Evolutionary conservation across 2,329 filamentous ascomycete genomes (phyloP), one percentile per base, ranked within the genome.

Genomic region (Cordyceps fumosorosea): DNA sequence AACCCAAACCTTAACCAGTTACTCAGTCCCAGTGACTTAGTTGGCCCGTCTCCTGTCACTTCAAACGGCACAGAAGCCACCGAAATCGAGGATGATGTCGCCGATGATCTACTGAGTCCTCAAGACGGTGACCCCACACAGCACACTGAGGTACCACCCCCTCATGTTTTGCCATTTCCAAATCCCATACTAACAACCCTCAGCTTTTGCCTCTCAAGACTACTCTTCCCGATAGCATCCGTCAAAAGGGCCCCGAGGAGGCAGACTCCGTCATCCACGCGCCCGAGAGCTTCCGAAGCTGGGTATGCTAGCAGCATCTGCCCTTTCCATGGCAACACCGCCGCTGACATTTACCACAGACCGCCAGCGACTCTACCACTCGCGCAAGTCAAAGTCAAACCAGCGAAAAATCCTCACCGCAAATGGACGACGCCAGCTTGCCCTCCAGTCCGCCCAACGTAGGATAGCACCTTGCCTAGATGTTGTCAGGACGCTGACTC

Each of bases 241-340:
- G 86, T 71, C 80, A 81, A 57, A 77, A 78, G 59, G 82, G 83
- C 26, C 87, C 86, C 64, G 91, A 96, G 66, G 91, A 93, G 67
- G 88, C 91, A 26, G 83, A 91, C 59, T 97, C 93, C 1, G 93
- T 96, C 60, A 96, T 97, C 67, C 93, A 96, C 79, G 91, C 90
- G 18, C 92, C 93, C 0, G 82, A 91, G 66, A 90, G 89, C 65
- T 97, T 95, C 74, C 83, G 85, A 62, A 84, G 84, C 67, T 96
- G 95, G 84, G 90, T 95, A 73, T 71, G 84, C 53, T 72, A 47
- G 45, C 48, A 37, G 12, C 44, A 29, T 5, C 54, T n/a, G 44
- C 24, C 24, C 20, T 20, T 34, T 26, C 51, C 24, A 4, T 14
- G 22, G 42, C 32, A 26, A 62, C 60, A 26, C 34, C 2, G 10